These are phyloP conservation scores for Daldinia childiae DNA, from an alignment of 495 filamentous ascomycete genomes.

Conservation along the genomic window DNA sequence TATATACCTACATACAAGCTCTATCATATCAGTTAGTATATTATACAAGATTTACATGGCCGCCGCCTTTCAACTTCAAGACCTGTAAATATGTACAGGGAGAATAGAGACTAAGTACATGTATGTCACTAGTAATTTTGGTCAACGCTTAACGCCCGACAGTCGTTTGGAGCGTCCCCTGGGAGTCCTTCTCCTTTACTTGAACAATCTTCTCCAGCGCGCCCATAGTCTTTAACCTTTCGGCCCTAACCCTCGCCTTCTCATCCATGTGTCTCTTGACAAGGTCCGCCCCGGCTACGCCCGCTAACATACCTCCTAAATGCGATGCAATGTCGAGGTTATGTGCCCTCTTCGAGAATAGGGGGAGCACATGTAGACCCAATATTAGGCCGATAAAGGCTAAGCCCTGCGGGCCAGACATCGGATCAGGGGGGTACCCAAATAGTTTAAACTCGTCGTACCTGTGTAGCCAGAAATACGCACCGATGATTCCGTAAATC, in stretches of 20 bases:
- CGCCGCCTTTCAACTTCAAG: background rate
- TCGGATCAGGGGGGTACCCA: conserved; percentile 60
- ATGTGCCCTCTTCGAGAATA: conserved; percentile 46
- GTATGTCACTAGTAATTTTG: background rate
- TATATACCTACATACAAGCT: conserved; percentile 15
- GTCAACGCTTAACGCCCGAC: conserved; percentile 4
- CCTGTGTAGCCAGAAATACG: conserved; percentile 73
- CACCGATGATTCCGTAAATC: conserved; percentile 71
- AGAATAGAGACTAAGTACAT: background rate
- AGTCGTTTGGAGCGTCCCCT: conserved; percentile 2
- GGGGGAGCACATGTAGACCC: conserved; percentile 56
- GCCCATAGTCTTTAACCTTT: conserved; percentile 36
- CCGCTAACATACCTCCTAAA: conserved; percentile 70
- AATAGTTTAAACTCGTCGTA: conserved; percentile 61
- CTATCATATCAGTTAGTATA: background rate
- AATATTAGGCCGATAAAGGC: conserved; percentile 59
- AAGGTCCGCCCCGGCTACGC: conserved; percentile 53
- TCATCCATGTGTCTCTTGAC: conserved; percentile 36
- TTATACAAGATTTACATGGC: conserved; percentile 4
- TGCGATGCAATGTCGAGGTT: conserved; percentile 76
- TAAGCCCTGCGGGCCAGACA: conserved; percentile 61
- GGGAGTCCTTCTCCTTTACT: conserved; percentile 9
- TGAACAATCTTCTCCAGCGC: conserved; percentile 30
- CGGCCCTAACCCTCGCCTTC: conserved; percentile 39
- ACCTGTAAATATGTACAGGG: conserved; percentile 12